These are phyloP conservation scores for Luffa aegyptiaca DNA, from an alignment of 306 rosid genomes.

Conservation along the genomic window DNA sequence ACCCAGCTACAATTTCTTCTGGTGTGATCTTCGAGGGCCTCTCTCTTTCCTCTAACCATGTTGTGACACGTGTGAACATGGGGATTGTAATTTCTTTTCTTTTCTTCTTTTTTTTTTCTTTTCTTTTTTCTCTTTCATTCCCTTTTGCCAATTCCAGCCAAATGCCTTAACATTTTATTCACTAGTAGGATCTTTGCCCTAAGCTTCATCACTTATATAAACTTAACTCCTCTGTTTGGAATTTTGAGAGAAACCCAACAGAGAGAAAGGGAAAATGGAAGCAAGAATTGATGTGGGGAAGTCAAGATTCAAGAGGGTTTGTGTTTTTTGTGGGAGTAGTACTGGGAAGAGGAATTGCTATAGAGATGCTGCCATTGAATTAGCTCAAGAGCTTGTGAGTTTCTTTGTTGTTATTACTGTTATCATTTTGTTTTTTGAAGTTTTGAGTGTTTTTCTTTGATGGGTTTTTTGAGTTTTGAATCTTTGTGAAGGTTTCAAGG, in stretches of 20 bases:
- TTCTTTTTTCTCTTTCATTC: background rate
- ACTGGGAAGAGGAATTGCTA: conserved; percentile 19
- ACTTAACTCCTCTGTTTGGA: background rate
- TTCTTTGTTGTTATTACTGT: background rate
- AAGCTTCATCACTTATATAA: background rate
- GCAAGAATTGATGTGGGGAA: background rate
- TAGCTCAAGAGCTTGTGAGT: conserved; percentile 18
- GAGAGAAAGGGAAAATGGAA: background rate
- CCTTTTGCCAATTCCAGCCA: background rate
- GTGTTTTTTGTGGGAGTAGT: conserved; percentile 28
- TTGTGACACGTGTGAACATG: background rate
- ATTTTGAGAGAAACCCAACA: background rate
- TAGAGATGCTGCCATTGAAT: conserved; percentile 21
- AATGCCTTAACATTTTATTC: background rate
- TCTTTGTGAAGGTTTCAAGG: conserved; percentile 32
- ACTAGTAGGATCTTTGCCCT: background rate
- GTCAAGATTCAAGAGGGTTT: conserved; percentile 17
- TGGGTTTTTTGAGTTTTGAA: background rate
- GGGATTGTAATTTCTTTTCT: background rate
- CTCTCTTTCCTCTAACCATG: background rate
- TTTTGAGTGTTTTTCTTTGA: background rate
- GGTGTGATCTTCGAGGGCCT: background rate
- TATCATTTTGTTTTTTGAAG: background rate
- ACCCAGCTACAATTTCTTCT: background rate
- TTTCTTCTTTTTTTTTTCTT: background rate